phyloP scores from a whole-genome alignment of 2,329 filamentous ascomycete genomes.

The Dendrostoma leiphaemia region DNA sequence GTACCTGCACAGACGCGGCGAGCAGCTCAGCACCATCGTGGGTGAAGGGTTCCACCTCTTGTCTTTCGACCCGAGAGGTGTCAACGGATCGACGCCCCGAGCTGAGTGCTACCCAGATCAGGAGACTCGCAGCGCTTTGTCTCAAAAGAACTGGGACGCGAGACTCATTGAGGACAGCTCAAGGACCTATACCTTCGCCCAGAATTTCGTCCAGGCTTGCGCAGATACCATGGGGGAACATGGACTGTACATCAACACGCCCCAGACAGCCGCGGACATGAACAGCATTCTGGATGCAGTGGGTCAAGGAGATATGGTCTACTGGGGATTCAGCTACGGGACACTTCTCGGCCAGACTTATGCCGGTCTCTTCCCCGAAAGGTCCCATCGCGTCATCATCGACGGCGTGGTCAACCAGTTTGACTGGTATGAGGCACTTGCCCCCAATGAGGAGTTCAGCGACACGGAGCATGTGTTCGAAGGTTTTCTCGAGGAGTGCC shows the following conservation, averaged over 20 bases:
- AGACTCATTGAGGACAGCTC: conserved; percentile 33
- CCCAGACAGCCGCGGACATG: conserved; percentile 51
- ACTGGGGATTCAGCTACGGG: conserved; percentile 41
- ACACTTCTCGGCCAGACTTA: conserved; percentile 39
- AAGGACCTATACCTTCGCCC: conserved; percentile 39
- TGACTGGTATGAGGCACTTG: conserved; percentile 38
- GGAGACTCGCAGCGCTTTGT: conserved; percentile 29
- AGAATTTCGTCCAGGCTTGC: conserved; percentile 40
- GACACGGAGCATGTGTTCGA: conserved; percentile 42
- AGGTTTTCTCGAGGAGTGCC: conserved; percentile 44
- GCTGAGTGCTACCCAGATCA: conserved; percentile 39
- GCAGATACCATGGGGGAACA: conserved; percentile 43
- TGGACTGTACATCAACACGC: conserved; percentile 45
- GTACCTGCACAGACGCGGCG: conserved; percentile 34
- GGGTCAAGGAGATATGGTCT: conserved; percentile 35
- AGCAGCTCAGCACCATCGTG: conserved; percentile 33
- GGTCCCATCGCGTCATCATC: conserved; percentile 34
- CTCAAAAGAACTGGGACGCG: conserved; percentile 21
- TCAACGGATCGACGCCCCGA: conserved; percentile 34
- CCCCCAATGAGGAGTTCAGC: conserved; percentile 35
- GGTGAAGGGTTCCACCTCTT: conserved; percentile 46
- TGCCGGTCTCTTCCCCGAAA: conserved; percentile 34
- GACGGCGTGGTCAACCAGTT: conserved; percentile 34
- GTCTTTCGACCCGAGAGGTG: conserved; percentile 46
- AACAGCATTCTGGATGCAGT: conserved; percentile 45